Conservation (phyloP, 1,284 basidiomycete species). For the Ustilago xerochloae region DNA sequence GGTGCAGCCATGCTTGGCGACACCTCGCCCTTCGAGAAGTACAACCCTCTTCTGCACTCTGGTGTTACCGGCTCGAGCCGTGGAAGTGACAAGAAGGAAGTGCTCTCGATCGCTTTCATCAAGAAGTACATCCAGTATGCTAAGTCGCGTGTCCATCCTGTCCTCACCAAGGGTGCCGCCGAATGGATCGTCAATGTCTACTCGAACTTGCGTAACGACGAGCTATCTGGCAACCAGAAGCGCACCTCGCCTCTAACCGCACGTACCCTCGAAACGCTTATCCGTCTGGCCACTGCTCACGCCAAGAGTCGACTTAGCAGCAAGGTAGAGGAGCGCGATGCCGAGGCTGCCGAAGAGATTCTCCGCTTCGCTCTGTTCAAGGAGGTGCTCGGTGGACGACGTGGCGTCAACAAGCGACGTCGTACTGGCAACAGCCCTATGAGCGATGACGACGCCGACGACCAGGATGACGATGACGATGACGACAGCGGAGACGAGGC, state of each 20-base stretch:
- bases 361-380: conserved; percentile 98
- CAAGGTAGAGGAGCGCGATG: conserved; percentile 87
- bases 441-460: conserved; percentile 44
- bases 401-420: conserved; percentile 71
- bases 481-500: conserved; percentile 48
- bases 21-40: conserved; percentile 79
- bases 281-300: conserved; percentile 96
- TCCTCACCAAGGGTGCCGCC: conserved; percentile 89
- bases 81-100: conserved; percentile 74
- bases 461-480: conserved; percentile 48
- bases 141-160: conserved; percentile 79
- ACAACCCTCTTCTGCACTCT: conserved; percentile 91
- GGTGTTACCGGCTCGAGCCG: conserved; percentile 73
- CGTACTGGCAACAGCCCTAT: conserved; percentile 52
- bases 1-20: conserved; percentile 55
- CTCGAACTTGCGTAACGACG: conserved; percentile 89
- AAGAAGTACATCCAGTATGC: conserved; percentile 99
- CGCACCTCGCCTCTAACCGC: conserved; percentile 98
- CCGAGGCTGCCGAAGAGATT: conserved; percentile 90
- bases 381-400: conserved; percentile 83
- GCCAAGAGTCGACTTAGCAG: conserved; percentile 91
- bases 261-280: conserved; percentile 97
- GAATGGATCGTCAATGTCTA: conserved; percentile 95
- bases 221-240: conserved; percentile 88
- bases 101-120: conserved; percentile 91